Evolutionary conservation across 768 basidiomycete species (phyloP), one percentile per base, ranked within the genome.

Genomic region (Mycena capillaripes): DNA sequence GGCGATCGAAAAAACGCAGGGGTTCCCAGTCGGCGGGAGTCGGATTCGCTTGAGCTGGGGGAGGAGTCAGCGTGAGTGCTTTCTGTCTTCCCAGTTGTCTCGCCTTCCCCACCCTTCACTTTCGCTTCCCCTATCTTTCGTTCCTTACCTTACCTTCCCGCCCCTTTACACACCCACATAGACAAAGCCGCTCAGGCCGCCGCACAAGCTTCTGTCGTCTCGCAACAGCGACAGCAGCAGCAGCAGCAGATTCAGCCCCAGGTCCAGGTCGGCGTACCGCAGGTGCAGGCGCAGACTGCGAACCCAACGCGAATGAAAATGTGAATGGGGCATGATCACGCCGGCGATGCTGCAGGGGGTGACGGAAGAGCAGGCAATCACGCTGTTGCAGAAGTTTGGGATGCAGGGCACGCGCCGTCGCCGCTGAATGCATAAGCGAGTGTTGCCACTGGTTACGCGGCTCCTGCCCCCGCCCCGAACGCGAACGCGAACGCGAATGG

Each of bases 1-100:
- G 42, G 96, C 96, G 11, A 98, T 98, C 71, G 94, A 96, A 83
- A 96, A 95, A 83, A 97, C 97, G 96, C 96, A 97, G 84, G 96
- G 96, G 29, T 97, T 97, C 80, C 95, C 96, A 5, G 92, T 98
- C 74, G 96, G 95, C 38, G 97, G 97, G 19, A 96, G 95, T 74
- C 88, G 95, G 77, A 96, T 98, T 75, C 89, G 97, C 40, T 83
- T 97, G 73, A 95, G 94, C 78, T 98, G 97, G 97, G 97, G 97
- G 48, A 87, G 96, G 56, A 95, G 94, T 82, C 96, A 97, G 89
- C 96, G 95, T 96, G 68, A 52, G 91, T 86, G 21, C 30, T 34
- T 23, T 40, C 21, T n/a, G 11, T 23, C 30, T 30, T n/a, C 7
- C 6, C 23, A n/a, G n/a, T 4, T 21, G 10, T 23, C 4, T 38